Base-by-base conservation (phyloP, 2,329 filamentous ascomycete species). In the Penicillium sp. region DNA sequence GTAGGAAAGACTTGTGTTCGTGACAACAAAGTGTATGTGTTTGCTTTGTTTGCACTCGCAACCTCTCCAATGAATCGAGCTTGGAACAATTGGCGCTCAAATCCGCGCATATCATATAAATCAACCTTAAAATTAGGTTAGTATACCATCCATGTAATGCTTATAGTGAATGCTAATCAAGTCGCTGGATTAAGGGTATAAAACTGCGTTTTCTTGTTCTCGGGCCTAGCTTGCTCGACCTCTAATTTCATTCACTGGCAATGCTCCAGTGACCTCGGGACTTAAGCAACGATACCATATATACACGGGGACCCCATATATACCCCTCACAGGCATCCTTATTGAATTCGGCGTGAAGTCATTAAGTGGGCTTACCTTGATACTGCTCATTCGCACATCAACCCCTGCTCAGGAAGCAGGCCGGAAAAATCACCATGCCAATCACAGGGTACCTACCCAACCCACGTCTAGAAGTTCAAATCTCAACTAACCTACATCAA, bases 371-470 rank as follows among this genome's bases (percentile, higher is more conserved):
- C 11, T 10, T 13, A 19, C 11, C 39, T 23, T 7, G 3, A 23
- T 19, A 5, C 19, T 23, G 19, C 23, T 39, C 35, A 19, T 19
- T 19, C 35, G n/a, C 14, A 33, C 35, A 42, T 42, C 39, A 21
- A 23, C 0, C n/a, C 39, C 39, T 23, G 39, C 39, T 21, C 39
- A 42, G 23, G 23, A 42, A 23, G 39, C 39, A 37, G 19, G 21
- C 29, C 46, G 9, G 19, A 3, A 21, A 31, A 39, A n/a, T 1
- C 59, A 64, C 54, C 48, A 74, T 74, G 72, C 63, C 72, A 57
- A 66, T 72, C 55, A 73, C 72, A 50, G 74, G 74, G 74, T 76
- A 73, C 43, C 14, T 76, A 73, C 43, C 14, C 0, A n/a, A 26
- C 13, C 33, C 45, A 19, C 23, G 10, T 27, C 25, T n/a, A 29